These are phyloP conservation scores for Verruconis gallopava DNA, from an alignment of 2,329 filamentous ascomycete species.

Conservation along the genomic window DNA sequence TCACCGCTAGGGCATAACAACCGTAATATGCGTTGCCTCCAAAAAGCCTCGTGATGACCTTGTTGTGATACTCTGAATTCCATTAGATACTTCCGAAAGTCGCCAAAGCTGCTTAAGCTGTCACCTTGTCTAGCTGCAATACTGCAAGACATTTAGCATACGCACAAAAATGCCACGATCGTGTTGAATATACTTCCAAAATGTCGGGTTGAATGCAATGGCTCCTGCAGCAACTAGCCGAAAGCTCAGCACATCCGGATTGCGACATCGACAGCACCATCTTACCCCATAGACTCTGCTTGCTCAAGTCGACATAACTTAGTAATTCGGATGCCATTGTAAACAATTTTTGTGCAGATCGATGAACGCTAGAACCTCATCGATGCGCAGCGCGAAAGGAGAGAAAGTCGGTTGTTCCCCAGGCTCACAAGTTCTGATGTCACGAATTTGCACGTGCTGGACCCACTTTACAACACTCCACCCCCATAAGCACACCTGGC, in stretches of 20 bases:
- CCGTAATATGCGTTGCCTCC: slow-evolving; percentile 62
- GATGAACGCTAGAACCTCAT: too few relatives aligned
- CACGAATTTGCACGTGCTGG: background rate
- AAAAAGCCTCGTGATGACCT: slow-evolving; percentile 76
- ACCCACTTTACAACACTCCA: background rate
- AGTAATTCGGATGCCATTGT: slow-evolving; percentile 12
- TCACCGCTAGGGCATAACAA: slow-evolving; percentile 78
- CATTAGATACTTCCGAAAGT: slow-evolving; percentile 15
- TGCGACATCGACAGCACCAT: slow-evolving; percentile 11
- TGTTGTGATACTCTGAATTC: slow-evolving; percentile 75
- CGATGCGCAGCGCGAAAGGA: too few relatives aligned
- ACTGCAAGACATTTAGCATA: slow-evolving; percentile 33
- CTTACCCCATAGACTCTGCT: slow-evolving; percentile 36
- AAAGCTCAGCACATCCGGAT: background rate
- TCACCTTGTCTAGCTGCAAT: slow-evolving; percentile 72
- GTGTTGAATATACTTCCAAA: slow-evolving; percentile 75
- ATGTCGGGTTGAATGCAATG: slow-evolving; percentile 94
- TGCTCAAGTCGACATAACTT: slow-evolving; percentile 28
- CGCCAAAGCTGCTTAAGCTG: slow-evolving; percentile 14
- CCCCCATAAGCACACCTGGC: too few relatives aligned
- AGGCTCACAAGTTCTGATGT: background rate
- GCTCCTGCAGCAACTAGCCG: slow-evolving; percentile 59
- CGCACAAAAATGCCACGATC: slow-evolving; percentile 8
- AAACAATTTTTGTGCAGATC: background rate
- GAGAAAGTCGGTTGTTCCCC: too few relatives aligned